A percentile compares a stretch with the other conserved stretches of the same genome.
Evolutionary conservation across 768 basidiomycete genomes (phyloP).

Genomic region (Tricholoma terreum): DNA sequence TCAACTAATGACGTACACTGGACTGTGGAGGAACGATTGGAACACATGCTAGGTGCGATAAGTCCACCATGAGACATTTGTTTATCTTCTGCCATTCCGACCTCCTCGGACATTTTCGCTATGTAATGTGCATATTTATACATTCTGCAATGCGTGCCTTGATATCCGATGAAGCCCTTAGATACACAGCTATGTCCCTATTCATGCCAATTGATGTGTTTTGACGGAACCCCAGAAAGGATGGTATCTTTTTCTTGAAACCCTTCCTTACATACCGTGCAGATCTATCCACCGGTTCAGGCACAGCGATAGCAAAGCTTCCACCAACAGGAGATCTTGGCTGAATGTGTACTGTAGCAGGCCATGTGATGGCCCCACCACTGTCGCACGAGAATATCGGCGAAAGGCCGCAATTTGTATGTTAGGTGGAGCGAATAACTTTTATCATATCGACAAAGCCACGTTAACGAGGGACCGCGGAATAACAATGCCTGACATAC

Average conservation of each 20-base stretch:
- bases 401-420: conserved; percentile 57
- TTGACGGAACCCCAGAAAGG: conserved; percentile 7
- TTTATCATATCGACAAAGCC: background rate
- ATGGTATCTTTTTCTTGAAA: background rate
- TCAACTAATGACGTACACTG: conserved; percentile 62
- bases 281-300: conserved; percentile 76
- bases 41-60: conserved; percentile 63
- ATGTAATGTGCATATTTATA: conserved; percentile 15
- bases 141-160: conserved; percentile 16
- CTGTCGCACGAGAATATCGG: conserved; percentile 48
- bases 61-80: conserved; percentile 22
- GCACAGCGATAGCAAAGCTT: conserved; percentile 62
- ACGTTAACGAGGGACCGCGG: conserved; percentile 1
- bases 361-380: conserved; percentile 63
- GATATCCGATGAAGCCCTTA: conserved; percentile 21
- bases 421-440: conserved; percentile 50
- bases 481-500: conserved; percentile 35
- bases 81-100: conserved; percentile 10
- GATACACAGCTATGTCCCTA: conserved; percentile 15
- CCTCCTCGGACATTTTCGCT: conserved; percentile 13
- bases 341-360: conserved; percentile 62
- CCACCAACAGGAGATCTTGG: conserved; percentile 56
- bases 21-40: conserved; percentile 75
- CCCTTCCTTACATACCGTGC: conserved; percentile 38
- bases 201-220: conserved; percentile 15